Conservation (phyloP, 805 yeast species). For the Starmerella bacillaris region DNA sequence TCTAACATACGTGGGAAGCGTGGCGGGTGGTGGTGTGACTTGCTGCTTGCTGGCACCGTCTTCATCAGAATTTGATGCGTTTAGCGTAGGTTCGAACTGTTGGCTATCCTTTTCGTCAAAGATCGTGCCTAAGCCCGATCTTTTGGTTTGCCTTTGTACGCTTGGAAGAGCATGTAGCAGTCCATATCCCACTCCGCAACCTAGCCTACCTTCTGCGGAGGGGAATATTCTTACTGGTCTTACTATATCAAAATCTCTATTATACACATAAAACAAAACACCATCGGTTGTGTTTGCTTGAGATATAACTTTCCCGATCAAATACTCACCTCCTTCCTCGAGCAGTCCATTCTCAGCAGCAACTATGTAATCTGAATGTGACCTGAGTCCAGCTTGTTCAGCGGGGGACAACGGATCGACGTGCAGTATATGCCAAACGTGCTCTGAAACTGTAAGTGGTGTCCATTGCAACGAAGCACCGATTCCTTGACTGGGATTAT, state of each 20-base stretch:
- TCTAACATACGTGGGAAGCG: not conserved
- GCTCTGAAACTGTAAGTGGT: conserved; percentile 55
- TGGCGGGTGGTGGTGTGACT: not conserved
- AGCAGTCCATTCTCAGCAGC: conserved; percentile 76
- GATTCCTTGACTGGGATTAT: conserved; percentile 30
- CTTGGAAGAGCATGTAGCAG: conserved; percentile 64
- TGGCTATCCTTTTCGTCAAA: not conserved
- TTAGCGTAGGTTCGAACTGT: not conserved
- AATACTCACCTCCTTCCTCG: conserved; percentile 72
- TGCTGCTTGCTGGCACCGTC: not conserved
- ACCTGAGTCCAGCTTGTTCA: conserved; percentile 58
- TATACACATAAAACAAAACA: conserved; percentile 48
- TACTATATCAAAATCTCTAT: conserved; percentile 68
- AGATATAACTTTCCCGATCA: conserved; percentile 45
- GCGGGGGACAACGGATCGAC: conserved; percentile 69
- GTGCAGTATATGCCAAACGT: conserved; percentile 70
- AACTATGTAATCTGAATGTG: conserved; percentile 73
- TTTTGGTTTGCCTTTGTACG: not conserved
- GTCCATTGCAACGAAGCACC: conserved; percentile 50
- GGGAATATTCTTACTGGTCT: conserved; percentile 75
- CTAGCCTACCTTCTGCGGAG: conserved; percentile 64
- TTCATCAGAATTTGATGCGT: not conserved
- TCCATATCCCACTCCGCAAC: conserved; percentile 93
- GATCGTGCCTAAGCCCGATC: not conserved
- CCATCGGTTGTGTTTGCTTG: conserved; percentile 29